phyloP scores from a whole-genome alignment of 148 eudicot species.

The Arbutus unedo region DNA sequence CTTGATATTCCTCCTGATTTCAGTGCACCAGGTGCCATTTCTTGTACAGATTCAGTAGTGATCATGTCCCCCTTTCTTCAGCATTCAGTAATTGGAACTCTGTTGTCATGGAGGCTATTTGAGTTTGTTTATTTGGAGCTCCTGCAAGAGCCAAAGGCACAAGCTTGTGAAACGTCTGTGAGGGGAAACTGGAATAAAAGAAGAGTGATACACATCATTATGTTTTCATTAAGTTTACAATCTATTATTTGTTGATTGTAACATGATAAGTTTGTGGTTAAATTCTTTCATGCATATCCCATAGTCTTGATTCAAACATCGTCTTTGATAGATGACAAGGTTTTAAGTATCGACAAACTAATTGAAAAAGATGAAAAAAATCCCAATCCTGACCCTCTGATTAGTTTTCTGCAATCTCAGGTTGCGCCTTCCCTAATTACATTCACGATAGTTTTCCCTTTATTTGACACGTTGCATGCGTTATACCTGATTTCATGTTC shows the following conservation, averaged over 20 bases:
- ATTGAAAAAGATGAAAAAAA: not conserved
- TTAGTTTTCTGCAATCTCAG: not conserved
- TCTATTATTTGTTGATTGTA: not conserved
- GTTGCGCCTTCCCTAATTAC: not conserved
- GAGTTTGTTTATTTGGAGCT: not conserved
- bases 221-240: not conserved
- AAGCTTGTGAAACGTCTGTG: not conserved
- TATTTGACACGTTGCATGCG: conserved; percentile 2
- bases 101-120: not conserved
- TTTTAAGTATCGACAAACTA: too few relatives aligned
- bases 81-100: not conserved
- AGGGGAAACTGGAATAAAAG: not conserved
- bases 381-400: not conserved
- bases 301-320: not conserved
- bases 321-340: too few relatives aligned
- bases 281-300: not conserved
- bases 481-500: not conserved
- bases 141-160: not conserved
- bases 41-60: not conserved
- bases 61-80: not conserved
- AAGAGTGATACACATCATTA: not conserved
- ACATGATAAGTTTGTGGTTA: not conserved
- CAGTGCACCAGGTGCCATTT: not conserved
- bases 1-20: not conserved
- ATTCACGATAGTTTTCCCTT: not conserved